phyloP scores from a whole-genome alignment of 495 filamentous ascomycete genomes.

The Glonium stellatum region DNA sequence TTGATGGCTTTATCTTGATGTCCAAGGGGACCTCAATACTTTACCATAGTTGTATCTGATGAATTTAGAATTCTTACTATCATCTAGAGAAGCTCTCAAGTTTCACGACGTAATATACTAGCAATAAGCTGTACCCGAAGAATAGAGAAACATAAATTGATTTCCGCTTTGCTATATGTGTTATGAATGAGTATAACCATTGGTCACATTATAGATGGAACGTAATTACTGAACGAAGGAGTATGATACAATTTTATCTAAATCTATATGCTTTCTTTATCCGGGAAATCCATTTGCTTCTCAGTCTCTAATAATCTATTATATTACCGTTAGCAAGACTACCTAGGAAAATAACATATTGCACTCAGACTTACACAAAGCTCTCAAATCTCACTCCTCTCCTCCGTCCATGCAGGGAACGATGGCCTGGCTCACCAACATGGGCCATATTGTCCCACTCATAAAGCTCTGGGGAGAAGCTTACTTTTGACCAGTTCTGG shows the following conservation, averaged over 20 bases:
- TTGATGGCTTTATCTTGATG: no score
- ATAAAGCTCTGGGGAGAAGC: conserved; percentile 19
- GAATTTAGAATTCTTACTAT: no score
- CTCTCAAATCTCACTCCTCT: background rate
- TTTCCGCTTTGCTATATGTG: no score
- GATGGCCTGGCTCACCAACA: background rate
- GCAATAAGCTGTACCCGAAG: no score
- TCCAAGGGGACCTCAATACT: no score
- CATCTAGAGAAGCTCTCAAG: no score
- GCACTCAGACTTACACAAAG: background rate
- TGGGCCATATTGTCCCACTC: conserved; percentile 3
- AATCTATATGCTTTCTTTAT: background rate
- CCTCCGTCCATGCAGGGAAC: background rate
- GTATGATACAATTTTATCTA: background rate
- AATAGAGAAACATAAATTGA: no score
- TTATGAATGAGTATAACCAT: background rate
- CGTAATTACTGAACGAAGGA: background rate
- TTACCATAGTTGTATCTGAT: no score
- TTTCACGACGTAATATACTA: no score
- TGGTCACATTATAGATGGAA: background rate
- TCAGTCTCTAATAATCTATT: background rate
- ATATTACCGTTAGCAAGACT: background rate
- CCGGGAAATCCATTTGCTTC: background rate
- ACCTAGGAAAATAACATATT: background rate
- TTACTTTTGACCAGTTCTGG: conserved; percentile 38